phyloP scores from a whole-genome alignment of 73 alveolate species.

The Tetrahymena borealis region DNA sequence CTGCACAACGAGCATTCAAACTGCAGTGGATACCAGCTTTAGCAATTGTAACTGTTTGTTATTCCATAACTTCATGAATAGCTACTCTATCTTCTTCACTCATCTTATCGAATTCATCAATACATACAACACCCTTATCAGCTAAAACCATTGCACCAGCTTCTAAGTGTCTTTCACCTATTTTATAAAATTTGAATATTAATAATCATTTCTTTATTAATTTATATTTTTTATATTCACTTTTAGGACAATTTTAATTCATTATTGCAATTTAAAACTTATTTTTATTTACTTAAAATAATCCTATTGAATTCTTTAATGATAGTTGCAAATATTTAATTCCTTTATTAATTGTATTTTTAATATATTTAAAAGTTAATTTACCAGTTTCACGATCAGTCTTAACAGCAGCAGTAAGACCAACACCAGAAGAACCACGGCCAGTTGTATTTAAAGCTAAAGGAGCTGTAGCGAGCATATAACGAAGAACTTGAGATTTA shows the following conservation, averaged over 20 bases:
- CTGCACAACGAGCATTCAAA: conserved; percentile 99
- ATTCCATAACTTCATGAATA: conserved; percentile 99
- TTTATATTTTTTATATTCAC: too few relatives aligned
- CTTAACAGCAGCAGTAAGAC: conserved; percentile 99
- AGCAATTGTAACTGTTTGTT: conserved; percentile 99
- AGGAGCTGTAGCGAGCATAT: conserved; percentile 88
- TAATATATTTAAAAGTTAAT: not conserved
- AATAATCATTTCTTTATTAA: too few relatives aligned
- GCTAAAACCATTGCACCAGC: conserved; percentile 99
- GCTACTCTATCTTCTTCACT: conserved; percentile 99
- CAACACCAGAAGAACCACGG: conserved; percentile 98
- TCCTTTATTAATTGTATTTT: not conserved
- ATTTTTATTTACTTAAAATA: too few relatives aligned
- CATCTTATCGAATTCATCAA: conserved; percentile 99
- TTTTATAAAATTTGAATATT: too few relatives aligned
- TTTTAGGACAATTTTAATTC: too few relatives aligned
- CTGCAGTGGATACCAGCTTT: conserved; percentile 99
- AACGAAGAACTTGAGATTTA: conserved; percentile 94
- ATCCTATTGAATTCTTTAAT: not conserved
- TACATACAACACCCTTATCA: conserved; percentile 98
- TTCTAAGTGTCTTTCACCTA: conserved; percentile 83
- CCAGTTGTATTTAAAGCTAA: conserved; percentile 97
- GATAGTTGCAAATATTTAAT: not conserved
- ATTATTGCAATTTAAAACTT: too few relatives aligned
- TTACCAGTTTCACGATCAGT: conserved; percentile 89